Evolutionary conservation across 352 stramenopile species (phyloP).

Genomic region (Elongisporangium prolatum): DNA sequence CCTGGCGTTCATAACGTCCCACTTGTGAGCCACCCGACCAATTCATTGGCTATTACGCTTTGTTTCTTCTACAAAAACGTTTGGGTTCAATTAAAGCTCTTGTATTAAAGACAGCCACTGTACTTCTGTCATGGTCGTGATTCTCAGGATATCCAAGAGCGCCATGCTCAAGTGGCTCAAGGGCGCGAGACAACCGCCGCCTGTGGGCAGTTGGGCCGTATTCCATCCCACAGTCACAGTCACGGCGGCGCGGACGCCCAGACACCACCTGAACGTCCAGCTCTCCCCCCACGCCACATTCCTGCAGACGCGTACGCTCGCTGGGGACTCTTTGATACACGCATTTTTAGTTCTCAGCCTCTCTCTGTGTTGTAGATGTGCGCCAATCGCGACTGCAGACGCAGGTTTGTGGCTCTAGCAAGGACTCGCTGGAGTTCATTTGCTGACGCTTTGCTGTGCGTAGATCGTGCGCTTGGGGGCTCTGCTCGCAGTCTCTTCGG

Average conservation of each 20-base stretch:
- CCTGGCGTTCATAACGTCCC: no score
- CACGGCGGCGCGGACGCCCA: slow-evolving; percentile 21
- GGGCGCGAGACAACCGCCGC: slow-evolving; percentile 20
- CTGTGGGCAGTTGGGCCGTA: slow-evolving; percentile 41
- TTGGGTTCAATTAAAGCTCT: neutral
- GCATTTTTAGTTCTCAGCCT: neutral
- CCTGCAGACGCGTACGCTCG: slow-evolving; percentile 35
- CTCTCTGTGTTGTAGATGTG: slow-evolving; percentile 23
- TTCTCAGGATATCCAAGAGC: no score
- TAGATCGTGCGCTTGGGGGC: slow-evolving; percentile 41
- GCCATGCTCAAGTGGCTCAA: no score
- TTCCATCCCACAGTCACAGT: slow-evolving; percentile 30
- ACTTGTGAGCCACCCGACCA: no score
- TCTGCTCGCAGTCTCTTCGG: slow-evolving; percentile 32
- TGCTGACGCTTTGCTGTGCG: neutral
- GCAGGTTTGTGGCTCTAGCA: slow-evolving; percentile 9
- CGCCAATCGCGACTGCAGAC: slow-evolving; percentile 41
- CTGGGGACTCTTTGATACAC: neutral
- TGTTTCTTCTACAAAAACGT: slow-evolving; percentile 4
- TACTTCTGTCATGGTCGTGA: no score
- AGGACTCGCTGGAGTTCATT: neutral
- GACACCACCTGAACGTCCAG: slow-evolving; percentile 28
- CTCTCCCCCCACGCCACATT: slow-evolving; percentile 30
- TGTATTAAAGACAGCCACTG: no score
- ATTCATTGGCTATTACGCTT: no score